Percentiles rank a stretch among this genome's conserved stretches.
Conservation (phyloP, 768 basidiomycete genomes). For the Psilocybe azurescens region DNA sequence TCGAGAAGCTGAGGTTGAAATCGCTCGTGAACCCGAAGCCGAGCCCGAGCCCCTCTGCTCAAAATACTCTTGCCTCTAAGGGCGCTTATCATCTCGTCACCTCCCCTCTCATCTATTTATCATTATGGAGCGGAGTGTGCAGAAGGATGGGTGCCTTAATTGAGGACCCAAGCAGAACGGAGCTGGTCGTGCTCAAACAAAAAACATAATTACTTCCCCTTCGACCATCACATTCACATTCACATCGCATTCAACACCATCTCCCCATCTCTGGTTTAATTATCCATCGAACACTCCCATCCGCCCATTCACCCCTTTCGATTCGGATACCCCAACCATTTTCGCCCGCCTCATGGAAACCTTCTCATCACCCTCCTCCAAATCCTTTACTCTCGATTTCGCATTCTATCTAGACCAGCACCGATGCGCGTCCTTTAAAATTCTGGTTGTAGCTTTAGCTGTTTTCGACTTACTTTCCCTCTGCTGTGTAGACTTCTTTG, state of each 20-base stretch:
- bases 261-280: neutral
- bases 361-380: no score
- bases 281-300: no score
- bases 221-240: neutral
- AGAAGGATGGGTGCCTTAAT: neutral
- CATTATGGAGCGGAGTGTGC: neutral
- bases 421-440: neutral
- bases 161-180: neutral
- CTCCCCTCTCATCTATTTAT: slow-evolving; percentile 1
- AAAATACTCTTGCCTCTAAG: slow-evolving; percentile 18
- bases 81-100: neutral
- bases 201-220: neutral
- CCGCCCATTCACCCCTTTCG: neutral
- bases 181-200: neutral
- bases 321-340: neutral
- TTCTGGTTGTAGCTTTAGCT: slow-evolving; percentile 3
- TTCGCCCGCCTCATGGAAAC: neutral
- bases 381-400: neutral
- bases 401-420: slow-evolving; percentile 6
- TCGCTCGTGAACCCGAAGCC: slow-evolving; percentile 19
- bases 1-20: slow-evolving; percentile 15
- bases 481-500: neutral
- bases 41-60: slow-evolving; percentile 16
- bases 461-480: neutral
- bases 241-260: neutral